Evolutionary conservation across 768 basidiomycete genomes (phyloP).

Genomic region (Porphyrellus cyaneotinctus): DNA sequence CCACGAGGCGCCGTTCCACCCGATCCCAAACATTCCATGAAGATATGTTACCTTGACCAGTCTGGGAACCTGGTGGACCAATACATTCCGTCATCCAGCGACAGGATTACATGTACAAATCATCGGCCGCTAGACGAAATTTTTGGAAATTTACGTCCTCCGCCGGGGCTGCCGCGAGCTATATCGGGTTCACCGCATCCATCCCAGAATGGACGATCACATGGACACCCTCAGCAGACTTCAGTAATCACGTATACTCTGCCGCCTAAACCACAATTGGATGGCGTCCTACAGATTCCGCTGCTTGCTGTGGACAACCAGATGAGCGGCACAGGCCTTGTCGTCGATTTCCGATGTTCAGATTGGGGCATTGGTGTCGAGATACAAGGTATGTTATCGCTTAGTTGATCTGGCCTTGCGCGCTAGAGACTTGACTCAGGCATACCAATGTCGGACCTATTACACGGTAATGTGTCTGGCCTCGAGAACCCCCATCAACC

Average conservation of each 20-base stretch:
- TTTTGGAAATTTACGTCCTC: conserved; percentile 11
- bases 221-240: not conserved
- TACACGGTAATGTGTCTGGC: conserved; percentile 17
- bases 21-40: not conserved
- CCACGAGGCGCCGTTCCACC: not conserved
- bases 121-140: conserved; percentile 28
- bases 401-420: not conserved
- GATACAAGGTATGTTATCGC: conserved; percentile 16
- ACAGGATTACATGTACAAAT: conserved; percentile 26
- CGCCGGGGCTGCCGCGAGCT: not conserved
- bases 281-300: conserved; percentile 21
- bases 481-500: conserved; percentile 18
- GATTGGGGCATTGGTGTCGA: conserved; percentile 24
- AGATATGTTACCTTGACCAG: not conserved
- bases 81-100: conserved; percentile 27
- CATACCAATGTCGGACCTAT: conserved; percentile 25
- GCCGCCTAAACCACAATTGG: conserved; percentile 16
- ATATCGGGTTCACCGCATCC: not conserved
- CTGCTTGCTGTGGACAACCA: conserved; percentile 23
- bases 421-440: conserved; percentile 8
- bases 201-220: conserved; percentile 1
- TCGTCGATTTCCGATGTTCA: conserved; percentile 19
- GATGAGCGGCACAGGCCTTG: conserved; percentile 13
- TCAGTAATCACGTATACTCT: conserved; percentile 18
- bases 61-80: conserved; percentile 14